These are phyloP conservation scores for Phascolomyces articulosus DNA, from an alignment of 371 early-diverging fungal species.

Conservation along the genomic window DNA sequence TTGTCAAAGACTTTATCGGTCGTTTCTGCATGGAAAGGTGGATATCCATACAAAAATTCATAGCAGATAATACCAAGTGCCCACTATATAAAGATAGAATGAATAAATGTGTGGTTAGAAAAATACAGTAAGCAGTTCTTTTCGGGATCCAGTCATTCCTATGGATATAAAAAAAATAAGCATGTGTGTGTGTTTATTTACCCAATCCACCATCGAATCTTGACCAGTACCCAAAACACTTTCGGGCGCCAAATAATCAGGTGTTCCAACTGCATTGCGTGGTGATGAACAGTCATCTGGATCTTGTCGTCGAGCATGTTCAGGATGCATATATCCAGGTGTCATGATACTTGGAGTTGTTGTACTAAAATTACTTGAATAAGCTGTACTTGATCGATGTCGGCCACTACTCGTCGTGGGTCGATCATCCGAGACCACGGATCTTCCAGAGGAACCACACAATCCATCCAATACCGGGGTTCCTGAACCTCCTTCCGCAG, in stretches of 20 bases:
- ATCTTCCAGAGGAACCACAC: neutral
- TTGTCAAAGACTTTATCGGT: constrained; percentile 88
- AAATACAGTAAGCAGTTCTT: no score
- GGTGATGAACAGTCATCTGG: constrained; percentile 5
- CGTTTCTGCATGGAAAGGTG: constrained; percentile 88
- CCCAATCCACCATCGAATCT: constrained; percentile 90
- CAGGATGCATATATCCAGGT: constrained; percentile 23
- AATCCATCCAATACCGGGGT: constrained; percentile 8
- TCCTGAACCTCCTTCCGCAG: constrained; percentile 9
- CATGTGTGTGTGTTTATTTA: constrained; percentile 23
- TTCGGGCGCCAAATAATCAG: constrained; percentile 97
- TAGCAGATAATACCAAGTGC: constrained; percentile 89
- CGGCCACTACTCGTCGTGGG: neutral
- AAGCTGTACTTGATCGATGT: constrained; percentile 26
- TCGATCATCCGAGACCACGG: constrained; percentile 2
- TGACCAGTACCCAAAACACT: constrained; percentile 87
- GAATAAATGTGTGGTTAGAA: no score
- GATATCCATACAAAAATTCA: constrained; percentile 88
- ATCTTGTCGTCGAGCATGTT: constrained; percentile 20
- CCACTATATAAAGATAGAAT: constrained; percentile 59
- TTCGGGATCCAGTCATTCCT: no score
- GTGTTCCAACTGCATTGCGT: constrained; percentile 84
- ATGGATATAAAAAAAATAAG: no score
- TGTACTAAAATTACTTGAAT: constrained; percentile 12
- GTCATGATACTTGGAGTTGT: constrained; percentile 26